Conservation (phyloP, 768 basidiomycete species). For the Gloeostereum incarnatum region DNA sequence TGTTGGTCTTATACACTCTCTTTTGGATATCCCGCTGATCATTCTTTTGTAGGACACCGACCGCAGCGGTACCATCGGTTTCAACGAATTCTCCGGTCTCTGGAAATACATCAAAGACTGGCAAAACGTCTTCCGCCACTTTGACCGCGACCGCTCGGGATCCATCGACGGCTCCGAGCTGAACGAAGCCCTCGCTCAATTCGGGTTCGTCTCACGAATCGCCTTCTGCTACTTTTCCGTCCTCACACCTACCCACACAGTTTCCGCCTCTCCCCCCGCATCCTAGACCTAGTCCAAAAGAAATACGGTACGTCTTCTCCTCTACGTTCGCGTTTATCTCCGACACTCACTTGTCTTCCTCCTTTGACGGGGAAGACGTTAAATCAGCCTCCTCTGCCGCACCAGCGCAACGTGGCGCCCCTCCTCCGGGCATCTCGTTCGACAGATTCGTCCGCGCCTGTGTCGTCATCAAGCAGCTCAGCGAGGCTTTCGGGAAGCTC, state of each 20-base stretch:
- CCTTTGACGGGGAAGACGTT: slow-evolving; percentile 39
- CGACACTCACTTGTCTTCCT: slow-evolving; percentile 17
- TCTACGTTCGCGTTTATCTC: neutral
- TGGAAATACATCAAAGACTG: slow-evolving; percentile 87
- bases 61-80: slow-evolving; percentile 70
- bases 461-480: slow-evolving; percentile 72
- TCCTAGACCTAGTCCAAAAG: slow-evolving; percentile 57
- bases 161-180: slow-evolving; percentile 69
- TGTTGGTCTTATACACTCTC: slow-evolving; percentile 27
- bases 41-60: slow-evolving; percentile 43
- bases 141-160: slow-evolving; percentile 78
- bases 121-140: slow-evolving; percentile 78
- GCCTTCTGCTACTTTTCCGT: neutral
- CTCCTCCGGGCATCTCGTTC: slow-evolving; percentile 59
- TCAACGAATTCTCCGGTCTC: slow-evolving; percentile 73
- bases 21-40: neutral
- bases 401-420: slow-evolving; percentile 19
- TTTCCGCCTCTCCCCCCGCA: slow-evolving; percentile 58
- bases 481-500: slow-evolving; percentile 57
- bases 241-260: slow-evolving; percentile 14
- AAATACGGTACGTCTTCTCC: slow-evolving; percentile 61
- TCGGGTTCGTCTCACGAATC: slow-evolving; percentile 37
- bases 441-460: slow-evolving; percentile 85
- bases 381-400: slow-evolving; percentile 39
- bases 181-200: slow-evolving; percentile 56